Percentiles rank a stretch among this genome's conserved stretches.
These are phyloP conservation scores for Arthroderma sp. DNA, from an alignment of 2,329 filamentous ascomycete species.

Conservation along the genomic window DNA sequence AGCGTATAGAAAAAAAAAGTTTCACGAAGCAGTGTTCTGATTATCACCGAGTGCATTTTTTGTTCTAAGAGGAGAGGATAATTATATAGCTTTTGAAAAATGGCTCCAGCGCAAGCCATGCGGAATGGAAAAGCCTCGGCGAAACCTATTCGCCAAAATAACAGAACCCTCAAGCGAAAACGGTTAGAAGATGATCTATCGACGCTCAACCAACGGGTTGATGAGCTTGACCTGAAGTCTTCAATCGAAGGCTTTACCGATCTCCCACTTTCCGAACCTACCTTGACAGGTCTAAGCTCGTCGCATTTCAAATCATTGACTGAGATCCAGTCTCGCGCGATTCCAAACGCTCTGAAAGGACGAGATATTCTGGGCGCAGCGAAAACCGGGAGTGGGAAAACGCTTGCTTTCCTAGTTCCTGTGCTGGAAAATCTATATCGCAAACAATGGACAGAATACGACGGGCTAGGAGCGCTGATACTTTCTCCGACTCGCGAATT, in stretches of 20 bases:
- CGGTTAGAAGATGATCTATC: constrained; percentile 32
- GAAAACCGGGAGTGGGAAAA: constrained; percentile 93
- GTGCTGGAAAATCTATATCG: constrained; percentile 87
- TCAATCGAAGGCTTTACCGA: constrained; percentile 61
- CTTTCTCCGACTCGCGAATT: constrained; percentile 90
- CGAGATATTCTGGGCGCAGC: constrained; percentile 84
- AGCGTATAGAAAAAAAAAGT: no score
- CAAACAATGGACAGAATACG: constrained; percentile 74
- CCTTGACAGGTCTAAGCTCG: constrained; percentile 62
- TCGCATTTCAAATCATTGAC: constrained; percentile 85
- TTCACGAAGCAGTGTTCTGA: no score
- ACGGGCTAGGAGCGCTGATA: constrained; percentile 84
- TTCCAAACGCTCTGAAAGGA: constrained; percentile 74
- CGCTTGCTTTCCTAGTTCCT: constrained; percentile 79
- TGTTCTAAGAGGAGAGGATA: not conserved
- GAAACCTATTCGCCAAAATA: constrained; percentile 17
- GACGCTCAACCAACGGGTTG: constrained; percentile 29
- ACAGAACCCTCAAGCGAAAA: constrained; percentile 31
- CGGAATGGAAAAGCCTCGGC: constrained; percentile 14
- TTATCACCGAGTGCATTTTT: no score
- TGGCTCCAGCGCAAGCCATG: constrained; percentile 20
- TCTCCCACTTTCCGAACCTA: constrained; percentile 73
- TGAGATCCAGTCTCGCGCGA: constrained; percentile 80
- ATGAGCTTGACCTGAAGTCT: constrained; percentile 32
- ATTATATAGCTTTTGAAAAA: constrained; percentile 7